These are phyloP conservation scores for Hypoxylon sp. DNA, from an alignment of 2,329 filamentous ascomycete species.

Conservation along the genomic window DNA sequence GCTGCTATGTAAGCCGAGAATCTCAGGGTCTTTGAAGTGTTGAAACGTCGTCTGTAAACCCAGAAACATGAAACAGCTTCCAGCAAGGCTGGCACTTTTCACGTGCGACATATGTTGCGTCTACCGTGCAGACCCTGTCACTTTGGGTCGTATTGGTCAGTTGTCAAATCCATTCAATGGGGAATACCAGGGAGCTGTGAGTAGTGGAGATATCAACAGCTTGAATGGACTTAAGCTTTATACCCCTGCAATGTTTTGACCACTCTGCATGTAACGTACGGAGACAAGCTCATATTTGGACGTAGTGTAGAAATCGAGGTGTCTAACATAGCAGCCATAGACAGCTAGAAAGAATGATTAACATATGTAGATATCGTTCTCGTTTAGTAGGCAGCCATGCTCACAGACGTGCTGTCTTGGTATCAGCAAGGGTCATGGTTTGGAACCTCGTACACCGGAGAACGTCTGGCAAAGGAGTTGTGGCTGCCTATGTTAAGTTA, in stretches of 20 bases:
- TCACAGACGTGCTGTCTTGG: neutral
- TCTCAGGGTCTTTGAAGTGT: neutral
- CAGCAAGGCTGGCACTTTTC: constrained; percentile 9
- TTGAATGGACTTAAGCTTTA: neutral
- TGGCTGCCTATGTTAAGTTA: neutral
- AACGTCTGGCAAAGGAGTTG: neutral
- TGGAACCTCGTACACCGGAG: neutral
- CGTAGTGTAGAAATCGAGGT: neutral
- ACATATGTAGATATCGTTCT: neutral
- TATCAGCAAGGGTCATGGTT: neutral
- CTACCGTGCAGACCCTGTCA: neutral
- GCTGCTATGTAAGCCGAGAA: neutral
- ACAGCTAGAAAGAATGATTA: neutral
- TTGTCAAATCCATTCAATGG: neutral
- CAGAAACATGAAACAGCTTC: constrained; percentile 3
- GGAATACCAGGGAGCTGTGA: constrained; percentile 1
- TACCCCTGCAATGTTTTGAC: neutral
- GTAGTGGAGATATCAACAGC: neutral
- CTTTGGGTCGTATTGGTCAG: neutral
- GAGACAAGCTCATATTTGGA: neutral
- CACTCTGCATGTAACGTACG: neutral
- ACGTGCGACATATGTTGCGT: neutral
- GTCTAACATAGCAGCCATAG: neutral
- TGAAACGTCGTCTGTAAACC: neutral
- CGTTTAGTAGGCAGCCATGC: neutral